phyloP scores from a whole-genome alignment of 1,284 basidiomycete genomes.

The Meira miltonrushii region DNA sequence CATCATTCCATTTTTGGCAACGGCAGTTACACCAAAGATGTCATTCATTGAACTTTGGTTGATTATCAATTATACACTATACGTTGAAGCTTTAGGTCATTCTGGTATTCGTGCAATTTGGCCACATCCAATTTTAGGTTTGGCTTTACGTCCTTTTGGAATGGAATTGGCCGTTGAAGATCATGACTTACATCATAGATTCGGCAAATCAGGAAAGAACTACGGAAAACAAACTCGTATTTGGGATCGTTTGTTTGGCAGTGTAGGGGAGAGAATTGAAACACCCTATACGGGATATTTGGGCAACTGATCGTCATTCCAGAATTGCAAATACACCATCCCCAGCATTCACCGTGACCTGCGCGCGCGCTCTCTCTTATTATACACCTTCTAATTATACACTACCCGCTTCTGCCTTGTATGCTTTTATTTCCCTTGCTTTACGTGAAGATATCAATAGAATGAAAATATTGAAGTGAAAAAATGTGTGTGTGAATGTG shows the following conservation, averaged over 20 bases:
- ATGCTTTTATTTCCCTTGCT: too few species aligned
- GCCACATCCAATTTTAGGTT: conserved; percentile 35
- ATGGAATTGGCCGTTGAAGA: conserved; percentile 47
- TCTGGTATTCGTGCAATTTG: conserved; percentile 42
- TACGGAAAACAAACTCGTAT: conserved; percentile 50
- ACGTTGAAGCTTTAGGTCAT: conserved; percentile 41
- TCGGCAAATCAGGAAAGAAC: conserved; percentile 31
- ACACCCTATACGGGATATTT: background rate
- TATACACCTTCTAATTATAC: too few species aligned
- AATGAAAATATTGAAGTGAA: too few species aligned
- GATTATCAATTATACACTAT: conserved; percentile 20
- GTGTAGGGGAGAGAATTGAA: conserved; percentile 41
- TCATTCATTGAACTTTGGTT: conserved; percentile 40
- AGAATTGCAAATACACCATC: too few species aligned
- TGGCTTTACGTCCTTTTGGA: conserved; percentile 26
- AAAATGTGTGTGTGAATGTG: too few species aligned
- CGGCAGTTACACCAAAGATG: conserved; percentile 36
- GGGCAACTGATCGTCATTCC: background rate
- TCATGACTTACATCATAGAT: conserved; percentile 50
- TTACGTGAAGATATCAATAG: too few species aligned
- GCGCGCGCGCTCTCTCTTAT: too few species aligned
- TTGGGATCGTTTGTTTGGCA: conserved; percentile 50
- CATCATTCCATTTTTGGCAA: conserved; percentile 29
- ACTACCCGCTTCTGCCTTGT: too few species aligned
- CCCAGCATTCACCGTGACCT: too few species aligned